Evolutionary conservation across 1,139 yeast genomes (phyloP), one percentile per base, ranked within the genome.

Genomic region (Tardiomyces digboiensis): DNA sequence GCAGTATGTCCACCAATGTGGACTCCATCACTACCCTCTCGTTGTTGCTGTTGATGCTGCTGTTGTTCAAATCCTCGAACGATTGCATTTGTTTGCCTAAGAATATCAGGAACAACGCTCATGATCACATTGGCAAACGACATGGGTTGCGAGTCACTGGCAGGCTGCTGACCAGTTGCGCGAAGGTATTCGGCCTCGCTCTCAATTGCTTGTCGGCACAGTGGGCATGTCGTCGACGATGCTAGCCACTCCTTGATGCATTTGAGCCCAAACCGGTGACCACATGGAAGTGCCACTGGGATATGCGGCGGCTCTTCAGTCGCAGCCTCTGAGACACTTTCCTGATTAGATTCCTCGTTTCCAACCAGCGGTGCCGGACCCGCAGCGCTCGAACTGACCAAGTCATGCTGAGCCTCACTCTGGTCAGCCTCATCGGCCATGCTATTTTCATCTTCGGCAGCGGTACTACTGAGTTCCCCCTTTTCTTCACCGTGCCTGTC

Each of bases 221-320:
- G 66, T 0, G 97, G 97, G 60, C 97, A 87, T 1, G 86, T 76
- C 29, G 76, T 70, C 47, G 82, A 77, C 40, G 71, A 67, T 48
- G 72, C 71, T 43, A 87, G 74, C 97, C 97, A 87, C 52, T 80
- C 82, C 49, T 68, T 72, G 37, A 85, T 66, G 64, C 97, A 87
- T 21, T 74, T 73, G 50, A 76, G 72, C 3, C 95, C 95, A 66
- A 86, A 85, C 1, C 76, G 57, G 58, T 85, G 95, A 8, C 78
- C 78, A 62, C 97, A 89, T 0, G 95, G 93, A 74, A 89, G 70
- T 49, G 73, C 68, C 1, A 83, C 67, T 0, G 96, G 82, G 7
- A 71, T 60, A 61, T 88, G 96, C 22, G 44, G 33, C 5, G 33
- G 33, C 33, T 26, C 33, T 8, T 26, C 33, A 16, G 5, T n/a